Evolutionary conservation across 257 asterid species (phyloP), one percentile per base, ranked within the genome.

Genomic region (Solanum gracilifrons): DNA sequence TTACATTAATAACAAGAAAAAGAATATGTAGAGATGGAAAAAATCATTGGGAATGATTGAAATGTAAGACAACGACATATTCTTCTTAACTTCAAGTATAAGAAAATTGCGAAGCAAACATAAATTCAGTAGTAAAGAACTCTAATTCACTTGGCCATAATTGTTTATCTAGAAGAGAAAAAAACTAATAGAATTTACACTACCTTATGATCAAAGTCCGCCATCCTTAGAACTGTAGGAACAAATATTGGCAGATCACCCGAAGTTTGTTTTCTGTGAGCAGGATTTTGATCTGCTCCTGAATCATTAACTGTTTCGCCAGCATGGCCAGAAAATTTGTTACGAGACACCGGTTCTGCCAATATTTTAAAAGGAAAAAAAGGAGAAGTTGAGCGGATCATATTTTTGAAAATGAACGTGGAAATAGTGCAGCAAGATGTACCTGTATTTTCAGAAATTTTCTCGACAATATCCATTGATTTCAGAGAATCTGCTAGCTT

Each of bases 171-270:
- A 33, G 51, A 74, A 36, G 18, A 39, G 20, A 36, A n/a, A n/a
- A 2, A 76, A 37, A 4, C 21, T 76, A 76, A 76, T 3, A n/a
- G 35, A 39, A 37, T 37, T 39, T 13, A 13, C 11, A 37, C 58
- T 11, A 97, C 99, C 99, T 95, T 93, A 83, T 97, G 99, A 89
- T 96, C 99, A 91, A 97, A 97, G 69, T 96, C 98, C 69, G 98
- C 98, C 99, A 97, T 95, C 92, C 94, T 94, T 35, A 97, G 92
- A 90, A 97, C 94, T 87, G 96, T 93, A 20, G 98, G 99, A 89
- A 95, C 89, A 87, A 96, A 91, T 84, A 97, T 94, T 87, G 99
- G 98, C 85, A 94, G 94, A 85, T 96, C 92, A 88, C 98, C 95
- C 85, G 93, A 92, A 87, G 93, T 94, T 58, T 88, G 96, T 79